A percentile compares a stretch with the other conserved stretches of the same genome.
Evolutionary conservation across 208 protist genomes (phyloP).

Genomic region (Zelonia costaricensis): DNA sequence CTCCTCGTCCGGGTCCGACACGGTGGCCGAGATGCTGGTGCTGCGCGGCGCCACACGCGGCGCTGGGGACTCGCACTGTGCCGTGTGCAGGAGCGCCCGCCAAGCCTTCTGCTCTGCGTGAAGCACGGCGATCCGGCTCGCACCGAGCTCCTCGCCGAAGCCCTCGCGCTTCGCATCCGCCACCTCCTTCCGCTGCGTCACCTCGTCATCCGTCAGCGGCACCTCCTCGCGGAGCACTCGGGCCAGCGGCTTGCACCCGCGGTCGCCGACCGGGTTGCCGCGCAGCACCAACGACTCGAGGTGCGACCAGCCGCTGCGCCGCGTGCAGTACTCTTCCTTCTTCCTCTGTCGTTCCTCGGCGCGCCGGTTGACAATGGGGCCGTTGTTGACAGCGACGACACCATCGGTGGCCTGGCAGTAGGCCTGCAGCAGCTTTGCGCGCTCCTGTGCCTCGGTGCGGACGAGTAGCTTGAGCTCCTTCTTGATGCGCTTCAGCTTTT

Average conservation of each 20-base stretch:
- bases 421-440: neutral
- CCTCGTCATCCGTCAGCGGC: conserved; percentile 61
- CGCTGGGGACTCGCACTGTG: conserved; percentile 2
- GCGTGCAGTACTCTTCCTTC: conserved; percentile 59
- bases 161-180: conserved; percentile 23
- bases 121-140: conserved; percentile 17
- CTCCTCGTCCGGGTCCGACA: conserved; percentile 33
- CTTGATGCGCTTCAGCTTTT: conserved; percentile 6
- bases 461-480: conserved; percentile 6
- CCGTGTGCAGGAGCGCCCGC: conserved; percentile 16
- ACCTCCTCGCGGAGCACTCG: conserved; percentile 58
- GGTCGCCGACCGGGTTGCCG: conserved; percentile 68
- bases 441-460: conserved; percentile 6
- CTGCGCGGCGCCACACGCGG: neutral
- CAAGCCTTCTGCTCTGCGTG: conserved; percentile 34
- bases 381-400: conserved; percentile 10
- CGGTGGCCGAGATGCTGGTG: neutral
- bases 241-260: conserved; percentile 47
- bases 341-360: conserved; percentile 38
- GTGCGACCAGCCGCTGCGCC: conserved; percentile 82
- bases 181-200: conserved; percentile 39
- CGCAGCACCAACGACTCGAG: conserved; percentile 62
- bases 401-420: conserved; percentile 2
- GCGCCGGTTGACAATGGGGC: neutral
- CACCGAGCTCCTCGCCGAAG: conserved; percentile 29